phyloP scores from a whole-genome alignment of 345 rosid genomes.

The Dipteronia sinensis region DNA sequence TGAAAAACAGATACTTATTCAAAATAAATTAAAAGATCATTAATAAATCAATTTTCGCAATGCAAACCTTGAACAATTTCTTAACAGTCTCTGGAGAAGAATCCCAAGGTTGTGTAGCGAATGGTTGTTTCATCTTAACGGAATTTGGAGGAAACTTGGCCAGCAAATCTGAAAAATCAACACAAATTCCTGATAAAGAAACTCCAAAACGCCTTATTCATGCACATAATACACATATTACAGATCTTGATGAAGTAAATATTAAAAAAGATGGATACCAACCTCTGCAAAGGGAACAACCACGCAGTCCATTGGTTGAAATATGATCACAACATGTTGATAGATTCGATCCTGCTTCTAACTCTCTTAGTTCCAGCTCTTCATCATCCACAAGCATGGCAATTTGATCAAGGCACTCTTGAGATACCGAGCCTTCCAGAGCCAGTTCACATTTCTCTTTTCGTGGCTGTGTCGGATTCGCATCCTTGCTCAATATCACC shows the following conservation, averaged over 20 bases:
- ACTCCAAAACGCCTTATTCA: slow-evolving; percentile 1
- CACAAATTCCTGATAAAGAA: slow-evolving; percentile 18
- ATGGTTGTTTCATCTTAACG: slow-evolving; percentile 84
- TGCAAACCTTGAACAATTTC: slow-evolving; percentile 87
- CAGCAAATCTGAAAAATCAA: slow-evolving; percentile 67
- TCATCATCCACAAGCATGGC: slow-evolving; percentile 80
- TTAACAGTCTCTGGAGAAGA: slow-evolving; percentile 76
- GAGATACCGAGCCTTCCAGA: slow-evolving; percentile 40
- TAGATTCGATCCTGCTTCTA: slow-evolving; percentile 62
- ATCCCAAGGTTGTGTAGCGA: slow-evolving; percentile 77
- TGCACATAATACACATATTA: slow-evolving; percentile 6
- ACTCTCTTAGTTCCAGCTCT: slow-evolving; percentile 82
- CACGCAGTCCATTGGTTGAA: slow-evolving; percentile 44
- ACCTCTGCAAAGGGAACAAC: slow-evolving; percentile 92
- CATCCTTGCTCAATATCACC: slow-evolving; percentile 45
- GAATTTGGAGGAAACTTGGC: slow-evolving; percentile 87
- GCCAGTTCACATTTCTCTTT: slow-evolving; percentile 76
- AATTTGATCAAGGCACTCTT: slow-evolving; percentile 44
- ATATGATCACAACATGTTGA: slow-evolving; percentile 64
- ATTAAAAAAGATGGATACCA: slow-evolving; percentile 20
- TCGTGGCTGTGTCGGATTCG: slow-evolving; percentile 33
- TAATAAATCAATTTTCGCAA: slow-evolving; percentile 7
- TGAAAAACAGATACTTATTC: not conserved
- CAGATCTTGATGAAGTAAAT: slow-evolving; percentile 15
- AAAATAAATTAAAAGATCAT: not conserved